Base-by-base conservation (phyloP, 495 filamentous ascomycete genomes). In the Annulohypoxylon moriforme region DNA sequence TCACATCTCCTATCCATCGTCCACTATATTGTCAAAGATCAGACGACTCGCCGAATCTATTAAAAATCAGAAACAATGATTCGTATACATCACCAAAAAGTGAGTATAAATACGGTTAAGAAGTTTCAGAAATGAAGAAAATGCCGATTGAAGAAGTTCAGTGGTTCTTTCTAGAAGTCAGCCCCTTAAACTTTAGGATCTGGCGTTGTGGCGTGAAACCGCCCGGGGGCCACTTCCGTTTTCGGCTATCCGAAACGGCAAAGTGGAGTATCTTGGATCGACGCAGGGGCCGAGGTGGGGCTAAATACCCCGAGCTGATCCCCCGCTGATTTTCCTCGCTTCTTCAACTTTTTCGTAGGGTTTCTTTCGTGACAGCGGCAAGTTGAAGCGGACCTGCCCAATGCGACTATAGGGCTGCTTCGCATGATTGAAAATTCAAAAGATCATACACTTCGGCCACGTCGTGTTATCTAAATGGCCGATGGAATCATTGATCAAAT, bases 191-290 rank as follows among this genome's bases (percentile, higher is more conserved):
- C 8, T 11, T 46, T 47, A 11, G 34, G 3, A 25, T 59, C n/a
- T 56, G 50, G 13, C 33, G 27, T 33, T 29, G 36, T 56, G 25
- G 49, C 57, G 18, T 55, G 27, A 61, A 47, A 27, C 52, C 25
- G 22, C 10, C 63, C 50, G 69, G 69, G 69, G 4, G 10, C 11
- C 13, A 40, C 36, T 73, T 6, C 70, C 60, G 4, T 64, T 73
- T 73, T 65, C 56, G 65, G 65, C 13, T 47, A 66, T 20, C n/a
- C 71, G 71, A 73, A 73, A 73, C 71, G 66, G 61, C 24, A 42
- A 63, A 42, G 71, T 69, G 71, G 66, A 53, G 11, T 34, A 22
- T 58, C 38, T 40, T 52, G 55, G 70, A 68, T 68, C 60, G 65
- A 68, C 60, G 27, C 65, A 73, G 63, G 69, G 69, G 63, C 50